Evolutionary conservation across 208 protist genomes (phyloP).

Genomic region (Leishmania arabica): DNA sequence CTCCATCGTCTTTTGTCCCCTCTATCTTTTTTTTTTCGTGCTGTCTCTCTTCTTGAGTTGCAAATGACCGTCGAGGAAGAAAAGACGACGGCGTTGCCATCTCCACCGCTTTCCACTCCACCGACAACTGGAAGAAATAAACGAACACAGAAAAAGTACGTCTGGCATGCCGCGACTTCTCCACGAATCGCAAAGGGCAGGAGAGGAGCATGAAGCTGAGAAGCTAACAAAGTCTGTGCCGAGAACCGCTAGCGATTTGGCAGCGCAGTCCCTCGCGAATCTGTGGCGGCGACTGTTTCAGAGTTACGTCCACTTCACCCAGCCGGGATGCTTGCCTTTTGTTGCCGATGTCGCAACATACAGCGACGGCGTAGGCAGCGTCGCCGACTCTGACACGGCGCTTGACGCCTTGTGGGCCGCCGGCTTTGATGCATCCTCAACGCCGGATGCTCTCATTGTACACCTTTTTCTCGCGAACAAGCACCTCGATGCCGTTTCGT

Average conservation of each 20-base stretch:
- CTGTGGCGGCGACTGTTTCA: conserved; percentile 37
- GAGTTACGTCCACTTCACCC: conserved; percentile 35
- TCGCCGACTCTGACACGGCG: not conserved
- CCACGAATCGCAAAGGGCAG: not conserved
- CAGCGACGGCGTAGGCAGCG: not conserved
- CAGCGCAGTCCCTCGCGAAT: conserved; percentile 20
- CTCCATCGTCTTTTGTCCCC: not conserved
- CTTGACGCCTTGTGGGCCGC: conserved; percentile 35
- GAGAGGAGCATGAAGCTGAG: not conserved
- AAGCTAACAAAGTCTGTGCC: conserved; percentile 14
- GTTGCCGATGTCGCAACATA: conserved; percentile 2
- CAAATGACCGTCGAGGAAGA: no score
- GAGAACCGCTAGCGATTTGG: conserved; percentile 5
- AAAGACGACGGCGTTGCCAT: not conserved
- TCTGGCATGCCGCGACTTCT: conserved; percentile 23
- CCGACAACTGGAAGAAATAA: not conserved
- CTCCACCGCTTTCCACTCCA: not conserved
- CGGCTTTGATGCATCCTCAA: conserved; percentile 10
- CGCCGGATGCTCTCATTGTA: conserved; percentile 55
- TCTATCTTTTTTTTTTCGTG: not conserved
- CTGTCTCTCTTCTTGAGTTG: no score
- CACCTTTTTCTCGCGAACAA: conserved; percentile 57
- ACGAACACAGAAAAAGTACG: not conserved
- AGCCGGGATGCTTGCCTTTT: conserved; percentile 28
- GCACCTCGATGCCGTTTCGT: conserved; percentile 52